Conservation (phyloP, 108 stramenopile species). For the Hondaea fermentalgiana region DNA sequence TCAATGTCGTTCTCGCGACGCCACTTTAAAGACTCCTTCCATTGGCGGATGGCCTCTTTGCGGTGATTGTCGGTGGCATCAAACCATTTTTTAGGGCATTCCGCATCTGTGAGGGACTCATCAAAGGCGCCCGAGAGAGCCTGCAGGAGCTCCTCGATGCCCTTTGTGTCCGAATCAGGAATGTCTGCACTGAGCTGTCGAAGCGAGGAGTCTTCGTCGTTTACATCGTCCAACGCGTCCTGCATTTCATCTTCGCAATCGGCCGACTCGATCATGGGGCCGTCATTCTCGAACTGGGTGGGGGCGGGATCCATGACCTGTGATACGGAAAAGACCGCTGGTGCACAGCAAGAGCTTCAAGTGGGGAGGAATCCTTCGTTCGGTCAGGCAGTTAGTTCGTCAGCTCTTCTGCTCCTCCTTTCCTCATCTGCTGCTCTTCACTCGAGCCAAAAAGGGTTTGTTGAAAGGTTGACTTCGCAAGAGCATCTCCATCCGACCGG, state of each 20-base stretch:
- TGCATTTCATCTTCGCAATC: not conserved
- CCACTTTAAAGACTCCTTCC: not conserved
- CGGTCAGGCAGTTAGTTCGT: too few relatives aligned
- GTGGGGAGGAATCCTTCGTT: too few relatives aligned
- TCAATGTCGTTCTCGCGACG: not conserved
- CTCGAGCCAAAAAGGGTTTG: too few relatives aligned
- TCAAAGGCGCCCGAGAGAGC: slow-evolving; percentile 4
- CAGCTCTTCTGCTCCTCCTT: too few relatives aligned
- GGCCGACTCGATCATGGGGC: not conserved
- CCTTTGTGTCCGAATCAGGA: not conserved
- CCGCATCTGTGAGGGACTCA: not conserved
- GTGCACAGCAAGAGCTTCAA: too few relatives aligned
- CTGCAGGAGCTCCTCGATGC: not conserved
- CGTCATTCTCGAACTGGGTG: not conserved
- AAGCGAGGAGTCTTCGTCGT: not conserved
- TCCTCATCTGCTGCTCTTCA: too few relatives aligned
- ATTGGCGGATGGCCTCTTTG: not conserved
- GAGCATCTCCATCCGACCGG: too few relatives aligned
- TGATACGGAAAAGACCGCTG: too few relatives aligned
- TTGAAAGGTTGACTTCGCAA: too few relatives aligned
- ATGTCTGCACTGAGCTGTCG: not conserved
- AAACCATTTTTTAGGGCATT: not conserved
- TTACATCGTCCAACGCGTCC: not conserved
- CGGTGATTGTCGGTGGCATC: not conserved
- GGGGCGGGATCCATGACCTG: not conserved